Evolutionary conservation across 2,329 filamentous ascomycete species (phyloP), one percentile per base, ranked within the genome.

Genomic region (Aspergillus pseudotamarii): DNA sequence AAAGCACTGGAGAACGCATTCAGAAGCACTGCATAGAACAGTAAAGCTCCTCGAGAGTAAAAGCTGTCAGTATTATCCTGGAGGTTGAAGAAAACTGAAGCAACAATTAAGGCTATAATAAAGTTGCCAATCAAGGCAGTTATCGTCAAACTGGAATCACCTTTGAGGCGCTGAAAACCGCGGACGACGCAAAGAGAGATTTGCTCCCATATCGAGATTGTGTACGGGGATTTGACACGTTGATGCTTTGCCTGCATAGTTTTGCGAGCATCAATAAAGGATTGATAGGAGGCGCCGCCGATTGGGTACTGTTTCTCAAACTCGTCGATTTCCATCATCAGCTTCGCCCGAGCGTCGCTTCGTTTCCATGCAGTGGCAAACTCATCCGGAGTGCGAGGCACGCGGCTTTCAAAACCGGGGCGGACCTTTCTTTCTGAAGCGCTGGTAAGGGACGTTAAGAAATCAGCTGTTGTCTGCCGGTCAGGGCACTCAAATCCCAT

Each of bases 371-470:
- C 69, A 38, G 73, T 65, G 11, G 79, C 89, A 68, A 92, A 91
- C 4, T 92, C 89, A 43, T 90, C 88, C 0, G 89, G 81, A 0
- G 88, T 91, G 3, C 87, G 82, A 1, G 90, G 90, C 0, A 89
- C 85, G 56, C 78, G 80, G 61, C 81, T 75, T 71, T 91, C 88
- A 74, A 84, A 88, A 0, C 89, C 89, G 2, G 79, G 66, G 4
- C 80, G 79, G 0, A 85, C 76, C 32, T 79, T 75, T 48, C 89
- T 80, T 74, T 91, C 88, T 0, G 75, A 69, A 0, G 87, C 84
- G 67, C 88, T 89, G 0, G 89, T 91, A 45, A 91, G 79, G 0
- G 86, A 87, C 0, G 89, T 91, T 9, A 91, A 77, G 71, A 91
- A 91, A 70, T 91, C 89, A 4, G 85, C 86, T 0, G 85, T 88